phyloP scores from a whole-genome alignment of 73 alveolate species.

The Paramecium tetraurelia region DNA sequence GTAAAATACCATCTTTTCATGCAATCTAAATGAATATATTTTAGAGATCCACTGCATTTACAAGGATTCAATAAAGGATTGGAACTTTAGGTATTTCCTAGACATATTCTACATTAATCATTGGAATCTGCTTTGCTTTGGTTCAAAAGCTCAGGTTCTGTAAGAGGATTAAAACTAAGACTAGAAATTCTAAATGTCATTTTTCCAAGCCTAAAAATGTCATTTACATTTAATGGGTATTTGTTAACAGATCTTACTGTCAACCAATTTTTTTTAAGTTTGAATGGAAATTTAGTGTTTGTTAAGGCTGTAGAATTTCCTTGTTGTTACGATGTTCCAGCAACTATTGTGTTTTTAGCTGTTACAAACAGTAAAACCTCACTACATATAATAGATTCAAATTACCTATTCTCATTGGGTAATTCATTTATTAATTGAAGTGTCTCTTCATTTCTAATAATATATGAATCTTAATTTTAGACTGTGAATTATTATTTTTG shows the following conservation, averaged over 20 bases:
- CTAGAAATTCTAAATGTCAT: neutral
- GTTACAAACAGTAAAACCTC: neutral
- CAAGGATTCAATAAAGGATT: conserved; percentile 68
- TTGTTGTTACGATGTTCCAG: neutral
- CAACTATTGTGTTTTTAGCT: neutral
- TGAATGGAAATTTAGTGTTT: neutral
- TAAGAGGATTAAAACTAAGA: neutral
- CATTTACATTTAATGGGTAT: neutral
- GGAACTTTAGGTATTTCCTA: conserved; percentile 16
- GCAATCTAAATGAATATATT: conserved; percentile 66
- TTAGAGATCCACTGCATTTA: conserved; percentile 64
- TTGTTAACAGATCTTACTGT: neutral
- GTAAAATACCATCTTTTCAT: conserved; percentile 62
- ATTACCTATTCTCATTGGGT: neutral
- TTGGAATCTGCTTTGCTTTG: neutral
- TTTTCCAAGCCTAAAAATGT: conserved; percentile 15
- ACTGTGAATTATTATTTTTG: neutral
- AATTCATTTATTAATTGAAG: neutral
- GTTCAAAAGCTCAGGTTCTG: neutral
- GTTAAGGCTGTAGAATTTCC: conserved; percentile 10
- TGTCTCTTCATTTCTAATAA: neutral
- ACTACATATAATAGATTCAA: neutral
- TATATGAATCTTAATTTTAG: neutral
- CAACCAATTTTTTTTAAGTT: neutral
- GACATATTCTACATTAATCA: conserved; percentile 65